A percentile compares a stretch with the other conserved stretches of the same genome.
phyloP scores from a whole-genome alignment of 1,284 basidiomycete genomes.

The Austroboletus niveus region DNA sequence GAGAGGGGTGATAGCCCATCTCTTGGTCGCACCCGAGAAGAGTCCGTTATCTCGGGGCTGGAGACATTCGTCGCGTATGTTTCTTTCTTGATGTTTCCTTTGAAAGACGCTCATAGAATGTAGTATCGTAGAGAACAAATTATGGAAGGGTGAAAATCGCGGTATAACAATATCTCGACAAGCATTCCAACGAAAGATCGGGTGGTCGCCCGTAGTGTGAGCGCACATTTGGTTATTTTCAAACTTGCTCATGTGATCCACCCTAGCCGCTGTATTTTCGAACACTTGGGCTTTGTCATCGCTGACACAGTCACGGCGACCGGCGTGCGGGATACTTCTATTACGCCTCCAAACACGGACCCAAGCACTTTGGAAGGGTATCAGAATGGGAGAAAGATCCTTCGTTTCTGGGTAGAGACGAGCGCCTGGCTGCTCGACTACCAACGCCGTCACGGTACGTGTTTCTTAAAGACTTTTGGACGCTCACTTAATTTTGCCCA shows the following conservation, averaged over 20 bases:
- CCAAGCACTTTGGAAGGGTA: slow-evolving; percentile 43
- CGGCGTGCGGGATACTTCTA: slow-evolving; percentile 35
- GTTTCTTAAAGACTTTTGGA: slow-evolving; percentile 1
- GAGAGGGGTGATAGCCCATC: slow-evolving; percentile 42
- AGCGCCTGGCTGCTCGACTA: slow-evolving; percentile 64
- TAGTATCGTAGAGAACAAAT: slow-evolving; percentile 68
- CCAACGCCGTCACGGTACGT: slow-evolving; percentile 47
- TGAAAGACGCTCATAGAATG: slow-evolving; percentile 10
- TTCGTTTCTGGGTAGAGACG: slow-evolving; percentile 76
- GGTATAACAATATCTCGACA: slow-evolving; percentile 51
- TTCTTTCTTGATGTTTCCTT: slow-evolving; percentile 1
- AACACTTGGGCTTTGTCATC: slow-evolving; percentile 51
- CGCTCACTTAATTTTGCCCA: slow-evolving; percentile 17
- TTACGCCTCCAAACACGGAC: slow-evolving; percentile 58
- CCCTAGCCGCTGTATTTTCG: slow-evolving; percentile 53
- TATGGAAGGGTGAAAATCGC: slow-evolving; percentile 69
- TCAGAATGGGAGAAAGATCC: slow-evolving; percentile 54
- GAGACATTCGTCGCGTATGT: slow-evolving; percentile 66
- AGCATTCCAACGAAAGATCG: slow-evolving; percentile 61
- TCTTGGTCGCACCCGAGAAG: slow-evolving; percentile 42
- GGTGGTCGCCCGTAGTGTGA: slow-evolving; percentile 62
- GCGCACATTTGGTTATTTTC: slow-evolving; percentile 26
- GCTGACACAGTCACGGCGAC: slow-evolving; percentile 33
- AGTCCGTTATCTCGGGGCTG: slow-evolving; percentile 51
- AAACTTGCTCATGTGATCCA: slow-evolving; percentile 13